Conservation (phyloP, 164 flowering plant genomes). For the Chimonanthus salicifolius region DNA sequence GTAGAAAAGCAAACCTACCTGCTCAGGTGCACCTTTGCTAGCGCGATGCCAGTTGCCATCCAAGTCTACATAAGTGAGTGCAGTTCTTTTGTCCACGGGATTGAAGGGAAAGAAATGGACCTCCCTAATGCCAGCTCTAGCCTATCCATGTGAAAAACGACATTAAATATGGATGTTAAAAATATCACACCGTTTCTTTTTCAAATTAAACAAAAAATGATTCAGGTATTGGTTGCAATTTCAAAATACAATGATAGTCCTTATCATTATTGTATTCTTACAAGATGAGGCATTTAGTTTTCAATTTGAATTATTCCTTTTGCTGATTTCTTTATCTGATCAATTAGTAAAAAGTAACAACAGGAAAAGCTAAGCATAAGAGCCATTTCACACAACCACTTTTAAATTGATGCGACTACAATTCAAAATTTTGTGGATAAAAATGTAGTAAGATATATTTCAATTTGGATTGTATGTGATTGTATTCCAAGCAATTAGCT, state of each 20-base stretch:
- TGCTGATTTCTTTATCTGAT: no score
- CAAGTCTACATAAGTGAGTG: conserved; percentile 30
- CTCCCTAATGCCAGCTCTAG: conserved; percentile 33
- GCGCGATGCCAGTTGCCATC: conserved; percentile 38
- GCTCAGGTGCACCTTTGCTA: conserved; percentile 39
- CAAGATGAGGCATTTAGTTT: not conserved
- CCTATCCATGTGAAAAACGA: conserved; percentile 5
- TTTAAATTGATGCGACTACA: no score
- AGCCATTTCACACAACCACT: no score
- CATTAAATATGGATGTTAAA: not conserved
- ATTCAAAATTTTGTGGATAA: no score
- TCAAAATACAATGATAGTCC: no score
- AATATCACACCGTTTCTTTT: not conserved
- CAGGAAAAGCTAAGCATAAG: no score
- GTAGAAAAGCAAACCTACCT: conserved; percentile 11
- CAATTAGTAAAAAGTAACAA: no score
- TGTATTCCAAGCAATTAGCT: not conserved
- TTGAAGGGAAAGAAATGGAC: conserved; percentile 36
- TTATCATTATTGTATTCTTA: no score
- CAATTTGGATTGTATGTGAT: no score
- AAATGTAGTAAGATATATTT: no score
- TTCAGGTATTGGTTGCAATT: not conserved
- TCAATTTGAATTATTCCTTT: no score
- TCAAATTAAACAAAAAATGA: not conserved
- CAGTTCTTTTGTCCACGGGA: conserved; percentile 36